Conservation (phyloP, 805 yeast genomes). For the Zygosaccharomyces gambellarensis region DNA sequence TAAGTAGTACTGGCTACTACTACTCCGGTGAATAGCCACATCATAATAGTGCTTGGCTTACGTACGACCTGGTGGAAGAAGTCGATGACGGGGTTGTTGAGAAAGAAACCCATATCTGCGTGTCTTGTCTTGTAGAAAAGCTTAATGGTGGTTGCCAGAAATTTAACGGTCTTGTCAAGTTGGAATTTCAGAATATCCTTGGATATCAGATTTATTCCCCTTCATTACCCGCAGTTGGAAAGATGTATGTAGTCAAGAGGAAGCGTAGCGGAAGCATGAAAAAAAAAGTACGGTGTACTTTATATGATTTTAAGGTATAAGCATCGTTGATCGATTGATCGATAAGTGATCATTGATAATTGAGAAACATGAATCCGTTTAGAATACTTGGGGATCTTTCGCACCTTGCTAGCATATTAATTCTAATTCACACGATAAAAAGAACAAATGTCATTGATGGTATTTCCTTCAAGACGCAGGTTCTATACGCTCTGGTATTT, state of each 20-base stretch:
- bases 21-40: conserved; percentile 34
- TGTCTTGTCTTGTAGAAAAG: neutral
- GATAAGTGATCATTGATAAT: neutral
- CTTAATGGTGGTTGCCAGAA: too few relatives aligned
- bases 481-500: conserved; percentile 68
- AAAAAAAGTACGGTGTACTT: neutral
- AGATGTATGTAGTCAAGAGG: neutral
- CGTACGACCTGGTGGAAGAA: conserved; percentile 22
- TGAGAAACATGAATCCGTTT: conserved; percentile 11
- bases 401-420: conserved; percentile 73
- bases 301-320: neutral
- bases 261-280: neutral
- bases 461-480: conserved; percentile 83
- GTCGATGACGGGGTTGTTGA: conserved; percentile 26
- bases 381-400: conserved; percentile 55
- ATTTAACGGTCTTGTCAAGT: too few relatives aligned
- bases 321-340: too few relatives aligned
- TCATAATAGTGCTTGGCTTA: conserved; percentile 26
- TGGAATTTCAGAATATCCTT: too few relatives aligned
- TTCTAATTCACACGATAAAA: conserved; percentile 68
- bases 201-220: neutral
- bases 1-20: conserved; percentile 26
- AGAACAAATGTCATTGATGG: conserved; percentile 68
- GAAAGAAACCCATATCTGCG: conserved; percentile 27
- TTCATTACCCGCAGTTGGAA: neutral